These are phyloP conservation scores for Fusarium decemcellulare DNA, from an alignment of 2,329 filamentous ascomycete genomes.

Conservation along the genomic window DNA sequence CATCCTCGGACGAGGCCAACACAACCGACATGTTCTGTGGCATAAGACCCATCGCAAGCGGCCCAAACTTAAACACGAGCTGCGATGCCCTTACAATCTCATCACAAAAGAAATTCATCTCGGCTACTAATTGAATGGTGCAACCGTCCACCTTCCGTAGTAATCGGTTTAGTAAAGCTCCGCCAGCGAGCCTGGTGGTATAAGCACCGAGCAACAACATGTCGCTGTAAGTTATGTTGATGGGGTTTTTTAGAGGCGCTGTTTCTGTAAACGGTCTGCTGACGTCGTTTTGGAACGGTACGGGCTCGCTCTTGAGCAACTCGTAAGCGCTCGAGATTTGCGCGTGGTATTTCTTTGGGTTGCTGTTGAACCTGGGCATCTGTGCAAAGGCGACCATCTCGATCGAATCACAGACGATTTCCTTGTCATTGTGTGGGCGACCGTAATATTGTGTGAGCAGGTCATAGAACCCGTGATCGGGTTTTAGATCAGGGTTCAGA, in stretches of 20 bases:
- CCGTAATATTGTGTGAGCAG: not conserved
- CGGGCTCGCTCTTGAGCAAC: not conserved
- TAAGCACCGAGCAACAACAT: not conserved
- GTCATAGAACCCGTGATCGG: not conserved
- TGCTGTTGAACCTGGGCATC: constrained; percentile 9
- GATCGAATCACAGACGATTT: not conserved
- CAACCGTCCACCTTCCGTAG: not conserved
- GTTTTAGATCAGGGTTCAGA: not conserved
- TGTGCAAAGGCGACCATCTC: not conserved
- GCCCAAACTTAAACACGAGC: not conserved
- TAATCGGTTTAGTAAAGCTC: not conserved
- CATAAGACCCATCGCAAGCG: not conserved
- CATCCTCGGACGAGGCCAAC: not conserved
- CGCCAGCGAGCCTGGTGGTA: not conserved
- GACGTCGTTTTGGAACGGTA: not conserved
- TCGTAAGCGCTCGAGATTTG: not conserved
- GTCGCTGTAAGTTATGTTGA: not conserved
- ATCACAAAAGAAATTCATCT: not conserved
- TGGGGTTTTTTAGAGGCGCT: not conserved
- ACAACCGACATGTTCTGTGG: not conserved
- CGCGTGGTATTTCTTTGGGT: not conserved
- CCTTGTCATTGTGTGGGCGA: not conserved
- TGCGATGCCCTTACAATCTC: constrained; percentile 2
- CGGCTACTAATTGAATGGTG: not conserved
- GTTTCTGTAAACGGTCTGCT: not conserved